Evolutionary conservation across 2,329 filamentous ascomycete genomes (phyloP), one percentile per base, ranked within the genome.

Genomic region (Ilyonectria sp.): DNA sequence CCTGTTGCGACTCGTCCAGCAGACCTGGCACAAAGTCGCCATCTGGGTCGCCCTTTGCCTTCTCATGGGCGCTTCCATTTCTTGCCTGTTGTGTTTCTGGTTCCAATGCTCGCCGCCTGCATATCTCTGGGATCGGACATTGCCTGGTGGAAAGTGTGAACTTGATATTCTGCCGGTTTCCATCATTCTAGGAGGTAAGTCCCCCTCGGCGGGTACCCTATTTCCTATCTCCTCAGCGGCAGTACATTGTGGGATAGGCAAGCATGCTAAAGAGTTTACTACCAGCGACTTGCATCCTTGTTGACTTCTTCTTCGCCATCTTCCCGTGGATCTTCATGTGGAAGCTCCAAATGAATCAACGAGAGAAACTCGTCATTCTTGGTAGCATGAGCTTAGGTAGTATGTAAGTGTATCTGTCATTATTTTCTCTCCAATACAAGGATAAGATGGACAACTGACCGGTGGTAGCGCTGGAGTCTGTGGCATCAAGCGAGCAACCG

Each of bases 261-360:
- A 23, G 23, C 23, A 23, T 23, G 23, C 23, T 23, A 23, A 23
- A 23, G 23, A 23, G 23, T 23, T 23, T 23, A 23, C 23, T 4
- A 23, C 19, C 35, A 71, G 67, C 23, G 13, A 60, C 21, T 11
- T 67, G 60, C 15, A 70, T 78, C 17, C 60, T 77, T 2, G 74
- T 74, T 55, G 80, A 82, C 63, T 80, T 82, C 53, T 79, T 78
- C 61, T 81, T 80, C 54, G 79, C 79, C 35, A 65, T 77, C 13
- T 79, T 83, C n/a, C 82, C 82, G 0, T 84, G 82, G 81, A 76
- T 81, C 7, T 75, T 84, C 19, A 76, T 84, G 23, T 83, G 81
- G 82, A 77, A 77, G 4, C 68, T 84, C 9, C 79, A 81, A 29
- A 84, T 84, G 79, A 79, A 77, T 75, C n/a, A 76, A 23, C 23